phyloP scores from a whole-genome alignment of 75 land plant genomes.

The Sequoiadendron giganteum region DNA sequence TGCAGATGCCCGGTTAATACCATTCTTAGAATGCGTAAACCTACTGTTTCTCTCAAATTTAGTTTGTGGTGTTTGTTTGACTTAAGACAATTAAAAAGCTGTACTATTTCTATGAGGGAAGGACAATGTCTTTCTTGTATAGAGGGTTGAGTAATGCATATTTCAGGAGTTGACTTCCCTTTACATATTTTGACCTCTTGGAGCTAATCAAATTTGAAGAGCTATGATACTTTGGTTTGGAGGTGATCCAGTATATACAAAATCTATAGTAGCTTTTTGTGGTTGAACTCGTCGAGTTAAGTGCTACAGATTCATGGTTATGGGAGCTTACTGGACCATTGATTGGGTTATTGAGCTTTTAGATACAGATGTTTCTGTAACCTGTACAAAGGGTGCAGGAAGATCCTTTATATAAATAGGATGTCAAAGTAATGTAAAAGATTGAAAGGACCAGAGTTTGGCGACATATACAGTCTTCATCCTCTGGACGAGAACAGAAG shows the following conservation, averaged over 20 bases:
- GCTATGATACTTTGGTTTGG: neutral
- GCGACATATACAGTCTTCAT: neutral
- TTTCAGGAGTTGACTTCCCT: slow-evolving; percentile 9
- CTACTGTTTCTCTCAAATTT: neutral
- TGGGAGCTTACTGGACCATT: neutral
- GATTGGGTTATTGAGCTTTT: neutral
- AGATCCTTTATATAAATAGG: neutral
- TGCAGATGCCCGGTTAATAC: neutral
- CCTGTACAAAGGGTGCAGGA: slow-evolving; percentile 4
- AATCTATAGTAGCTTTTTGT: neutral
- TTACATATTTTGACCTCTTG: slow-evolving; percentile 2
- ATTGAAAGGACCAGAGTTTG: slow-evolving; percentile 3
- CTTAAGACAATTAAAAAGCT: neutral
- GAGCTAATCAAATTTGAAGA: neutral
- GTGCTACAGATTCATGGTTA: neutral
- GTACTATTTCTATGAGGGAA: slow-evolving; percentile 2
- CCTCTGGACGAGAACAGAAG: neutral
- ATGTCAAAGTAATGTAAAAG: slow-evolving; percentile 9
- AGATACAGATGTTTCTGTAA: slow-evolving; percentile 8
- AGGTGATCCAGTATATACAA: neutral
- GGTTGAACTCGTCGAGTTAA: neutral
- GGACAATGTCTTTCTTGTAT: slow-evolving; percentile 12
- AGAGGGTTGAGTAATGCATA: slow-evolving; percentile 8
- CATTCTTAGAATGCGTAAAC: neutral
- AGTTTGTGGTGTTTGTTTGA: neutral